A percentile compares a stretch with the other conserved stretches of the same genome.
Conservation (phyloP, 805 yeast species). For the Metschnikowia borealis region DNA sequence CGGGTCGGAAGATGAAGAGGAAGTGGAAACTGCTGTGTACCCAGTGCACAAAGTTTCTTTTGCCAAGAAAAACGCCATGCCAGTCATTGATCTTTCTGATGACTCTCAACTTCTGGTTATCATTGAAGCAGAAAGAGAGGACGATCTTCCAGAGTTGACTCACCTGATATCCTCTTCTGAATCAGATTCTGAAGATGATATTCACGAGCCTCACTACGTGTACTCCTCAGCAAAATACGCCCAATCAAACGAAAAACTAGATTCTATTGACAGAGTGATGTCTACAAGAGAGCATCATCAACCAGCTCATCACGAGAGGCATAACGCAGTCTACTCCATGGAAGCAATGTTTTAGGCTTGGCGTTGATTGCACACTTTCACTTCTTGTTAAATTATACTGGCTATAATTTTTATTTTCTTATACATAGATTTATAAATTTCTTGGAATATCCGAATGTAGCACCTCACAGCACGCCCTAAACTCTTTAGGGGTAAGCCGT, state of each 20-base stretch:
- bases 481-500: neutral
- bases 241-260: conserved; percentile 4
- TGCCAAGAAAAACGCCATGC: conserved; percentile 7
- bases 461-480: no score
- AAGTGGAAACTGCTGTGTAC: conserved; percentile 8
- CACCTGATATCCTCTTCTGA: conserved; percentile 16
- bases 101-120: conserved; percentile 15
- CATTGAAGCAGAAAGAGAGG: conserved; percentile 11
- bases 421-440: neutral
- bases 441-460: no score
- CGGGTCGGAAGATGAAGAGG: conserved; percentile 26
- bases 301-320: conserved; percentile 21
- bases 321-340: conserved; percentile 35
- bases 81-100: conserved; percentile 12
- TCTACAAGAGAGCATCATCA: neutral
- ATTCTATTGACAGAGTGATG: neutral
- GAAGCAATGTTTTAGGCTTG: conserved; percentile 34
- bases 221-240: conserved; percentile 7
- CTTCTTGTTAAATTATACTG: neutral
- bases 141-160: conserved; percentile 16
- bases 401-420: neutral
- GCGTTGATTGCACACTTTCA: neutral
- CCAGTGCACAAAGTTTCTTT: neutral
- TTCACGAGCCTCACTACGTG: conserved; percentile 9
- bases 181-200: conserved; percentile 15